phyloP scores from a whole-genome alignment of 768 basidiomycete species.

The Atractiella rhizophila region DNA sequence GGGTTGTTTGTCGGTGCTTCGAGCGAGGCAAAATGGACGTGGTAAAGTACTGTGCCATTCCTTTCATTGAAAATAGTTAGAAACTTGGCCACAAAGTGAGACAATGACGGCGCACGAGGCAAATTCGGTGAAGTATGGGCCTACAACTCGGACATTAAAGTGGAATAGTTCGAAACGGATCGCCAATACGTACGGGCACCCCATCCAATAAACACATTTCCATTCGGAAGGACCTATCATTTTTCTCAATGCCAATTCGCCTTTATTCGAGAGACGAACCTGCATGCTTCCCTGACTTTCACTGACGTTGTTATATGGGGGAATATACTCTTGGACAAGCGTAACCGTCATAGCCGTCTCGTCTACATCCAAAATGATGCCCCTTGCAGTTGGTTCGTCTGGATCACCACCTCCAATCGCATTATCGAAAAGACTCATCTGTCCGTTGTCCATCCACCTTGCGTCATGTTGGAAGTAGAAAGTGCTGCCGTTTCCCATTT shows the following conservation, averaged over 20 bases:
- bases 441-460: conserved; percentile 4
- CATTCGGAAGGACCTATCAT: conserved; percentile 9
- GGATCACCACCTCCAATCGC: conserved; percentile 11
- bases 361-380: conserved; percentile 15
- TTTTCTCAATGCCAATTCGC: no score
- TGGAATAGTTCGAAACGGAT: background rate
- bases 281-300: conserved; percentile 13
- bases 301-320: conserved; percentile 3
- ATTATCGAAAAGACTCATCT: conserved; percentile 17
- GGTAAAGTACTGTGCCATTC: background rate
- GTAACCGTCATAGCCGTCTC: conserved; percentile 9
- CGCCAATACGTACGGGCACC: background rate
- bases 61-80: no score
- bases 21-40: background rate
- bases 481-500: conserved; percentile 10
- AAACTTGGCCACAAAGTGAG: no score
- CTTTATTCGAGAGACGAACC: no score
- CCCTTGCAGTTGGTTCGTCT: conserved; percentile 12
- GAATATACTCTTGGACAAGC: conserved; percentile 2
- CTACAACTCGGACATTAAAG: no score
- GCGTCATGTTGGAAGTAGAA: conserved; percentile 10
- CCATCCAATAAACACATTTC: background rate
- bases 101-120: no score
- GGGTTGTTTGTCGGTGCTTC: no score
- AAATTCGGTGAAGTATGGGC: background rate